Conservation (phyloP, 352 stramenopile species). For the Pythium biforme region DNA sequence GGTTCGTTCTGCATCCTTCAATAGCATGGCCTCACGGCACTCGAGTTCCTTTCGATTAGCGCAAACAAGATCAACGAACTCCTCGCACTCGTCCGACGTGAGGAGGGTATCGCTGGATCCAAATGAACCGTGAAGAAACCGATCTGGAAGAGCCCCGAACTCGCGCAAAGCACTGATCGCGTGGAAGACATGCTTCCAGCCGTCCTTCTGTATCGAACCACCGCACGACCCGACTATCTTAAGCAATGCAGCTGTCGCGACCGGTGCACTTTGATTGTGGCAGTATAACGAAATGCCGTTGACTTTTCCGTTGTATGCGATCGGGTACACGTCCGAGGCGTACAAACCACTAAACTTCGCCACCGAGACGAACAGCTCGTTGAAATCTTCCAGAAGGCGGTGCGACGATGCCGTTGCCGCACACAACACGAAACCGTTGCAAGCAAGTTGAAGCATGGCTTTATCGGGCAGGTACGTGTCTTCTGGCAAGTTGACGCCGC, state of each 20-base stretch:
- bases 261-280: constrained; percentile 61
- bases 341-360: constrained; percentile 66
- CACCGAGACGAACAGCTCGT: constrained; percentile 56
- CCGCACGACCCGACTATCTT: constrained; percentile 68
- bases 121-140: constrained; percentile 35
- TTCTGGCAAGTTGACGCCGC: constrained; percentile 13
- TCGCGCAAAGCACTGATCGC: constrained; percentile 57
- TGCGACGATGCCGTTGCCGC: constrained; percentile 59
- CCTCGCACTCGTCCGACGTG: constrained; percentile 42
- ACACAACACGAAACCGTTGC: constrained; percentile 73
- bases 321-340: constrained; percentile 54
- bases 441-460: constrained; percentile 67
- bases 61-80: constrained; percentile 59
- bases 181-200: constrained; percentile 70
- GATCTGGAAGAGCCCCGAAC: constrained; percentile 55
- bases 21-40: constrained; percentile 40
- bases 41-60: constrained; percentile 59
- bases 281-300: constrained; percentile 65
- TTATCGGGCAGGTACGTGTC: constrained; percentile 68
- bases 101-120: constrained; percentile 25
- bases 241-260: constrained; percentile 67
- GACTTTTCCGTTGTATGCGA: constrained; percentile 54
- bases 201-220: constrained; percentile 42
- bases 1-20: constrained; percentile 30
- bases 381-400: constrained; percentile 51